Conservation (phyloP, 2,329 filamentous ascomycete genomes). For the Fusarium buharicum region DNA sequence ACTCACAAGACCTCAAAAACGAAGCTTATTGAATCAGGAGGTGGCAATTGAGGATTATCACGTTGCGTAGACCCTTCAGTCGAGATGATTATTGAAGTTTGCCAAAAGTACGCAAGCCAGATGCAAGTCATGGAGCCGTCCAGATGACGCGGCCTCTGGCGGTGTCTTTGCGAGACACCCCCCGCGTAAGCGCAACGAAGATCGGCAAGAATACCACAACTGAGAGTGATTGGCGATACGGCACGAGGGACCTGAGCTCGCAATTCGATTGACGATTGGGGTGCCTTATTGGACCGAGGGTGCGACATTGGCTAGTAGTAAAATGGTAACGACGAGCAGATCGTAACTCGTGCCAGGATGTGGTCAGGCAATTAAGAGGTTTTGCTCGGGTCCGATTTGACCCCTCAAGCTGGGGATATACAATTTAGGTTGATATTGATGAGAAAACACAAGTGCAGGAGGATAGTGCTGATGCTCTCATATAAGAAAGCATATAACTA, state of each 20-base stretch:
- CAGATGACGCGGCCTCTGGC: constrained; percentile 45
- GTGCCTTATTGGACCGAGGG: constrained; percentile 3
- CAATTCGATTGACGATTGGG: constrained; percentile 24
- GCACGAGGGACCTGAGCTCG: constrained; percentile 1
- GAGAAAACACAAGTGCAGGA: no score
- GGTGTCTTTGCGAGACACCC: constrained; percentile 39
- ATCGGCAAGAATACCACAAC: constrained; percentile 14
- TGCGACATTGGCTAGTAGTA: constrained; percentile 21
- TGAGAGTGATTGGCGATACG: constrained; percentile 30
- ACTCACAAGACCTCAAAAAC: constrained; percentile 7
- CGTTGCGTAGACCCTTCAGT: constrained; percentile 25
- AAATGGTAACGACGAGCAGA: no score
- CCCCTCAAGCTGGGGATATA: background rate
- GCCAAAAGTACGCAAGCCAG: constrained; percentile 39
- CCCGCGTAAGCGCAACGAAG: constrained; percentile 32
- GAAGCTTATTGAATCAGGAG: constrained; percentile 19
- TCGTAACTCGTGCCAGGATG: background rate
- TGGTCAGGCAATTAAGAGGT: constrained; percentile 4
- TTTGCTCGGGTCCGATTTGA: constrained; percentile 26
- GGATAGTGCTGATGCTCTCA: no score
- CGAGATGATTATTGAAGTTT: constrained; percentile 28
- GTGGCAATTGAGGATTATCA: constrained; percentile 27
- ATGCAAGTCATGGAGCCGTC: constrained; percentile 29
- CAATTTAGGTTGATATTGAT: no score
- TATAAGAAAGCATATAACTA: no score